Evolutionary conservation across 106 monocot genomes (phyloP), one percentile per base, ranked within the genome.

Genomic region (Hemerocallis citrina): DNA sequence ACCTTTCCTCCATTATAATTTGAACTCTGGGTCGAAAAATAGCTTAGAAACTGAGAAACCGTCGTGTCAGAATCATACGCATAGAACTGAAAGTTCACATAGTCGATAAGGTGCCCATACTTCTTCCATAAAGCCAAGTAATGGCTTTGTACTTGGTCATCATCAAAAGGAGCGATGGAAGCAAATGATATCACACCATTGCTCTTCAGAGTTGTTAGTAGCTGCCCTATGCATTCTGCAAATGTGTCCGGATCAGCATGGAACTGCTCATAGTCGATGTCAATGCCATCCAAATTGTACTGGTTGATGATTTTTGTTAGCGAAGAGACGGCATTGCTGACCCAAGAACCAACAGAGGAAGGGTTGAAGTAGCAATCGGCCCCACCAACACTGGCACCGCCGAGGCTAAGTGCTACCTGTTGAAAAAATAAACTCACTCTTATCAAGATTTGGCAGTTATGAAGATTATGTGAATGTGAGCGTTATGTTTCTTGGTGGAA

Each of bases 61-160:
- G 72, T 77, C 12, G 74, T 78, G 44, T 32, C 51, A 3, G 62
- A 14, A 49, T 27, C 44, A 7, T 74, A 77, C 11, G 41, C 68
- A 13, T 82, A 77, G 77, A 82, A 82, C 61, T 81, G 81, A 64
- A 67, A 81, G 59, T 81, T 81, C 27, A 80, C 76, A 31, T 64
- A 76, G 57, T 81, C 76, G 51, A 81, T 81, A 19, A 64, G 31
- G 15, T 30, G 10, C 17, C 54, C 62, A 43, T 71, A 71, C 22
- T 55, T 54, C 6, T 30, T 55, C 71, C 71, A 71, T 29, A 71
- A 17, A 0, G 71, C 33, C 7, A 35, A 11, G 63, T 71, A 71
- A 55, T 71, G 62, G 13, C 29, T 62, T 44, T 71, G 54, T 7
- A 71, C 71, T 19, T 62, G 22, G 0, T 33, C 43, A 7, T 55